Conservation (phyloP, 108 stramenopile genomes). For the Skeletonema potamos region DNA sequence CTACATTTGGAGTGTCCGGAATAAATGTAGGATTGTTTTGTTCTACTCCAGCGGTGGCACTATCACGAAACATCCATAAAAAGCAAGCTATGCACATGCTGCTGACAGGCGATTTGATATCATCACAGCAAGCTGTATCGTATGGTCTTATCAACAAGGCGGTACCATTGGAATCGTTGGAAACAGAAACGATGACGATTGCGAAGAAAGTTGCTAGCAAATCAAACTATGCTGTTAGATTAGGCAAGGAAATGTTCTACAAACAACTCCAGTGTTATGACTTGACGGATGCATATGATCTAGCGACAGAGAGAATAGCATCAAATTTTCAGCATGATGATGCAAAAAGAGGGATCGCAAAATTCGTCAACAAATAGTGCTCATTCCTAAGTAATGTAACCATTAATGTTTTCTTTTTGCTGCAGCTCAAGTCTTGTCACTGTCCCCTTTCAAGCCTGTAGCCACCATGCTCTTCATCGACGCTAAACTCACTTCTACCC, state of each 20-base stretch:
- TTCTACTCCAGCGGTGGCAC: conserved; percentile 71
- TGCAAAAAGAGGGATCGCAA: conserved; percentile 53
- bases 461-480: conserved; percentile 43
- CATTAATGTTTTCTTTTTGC: no score
- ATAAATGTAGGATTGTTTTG: conserved; percentile 78
- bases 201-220: conserved; percentile 53
- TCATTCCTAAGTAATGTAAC: not conserved
- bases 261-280: conserved; percentile 44
- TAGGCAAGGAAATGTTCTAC: conserved; percentile 64
- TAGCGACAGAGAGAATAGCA: conserved; percentile 59
- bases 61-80: conserved; percentile 46
- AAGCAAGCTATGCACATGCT: conserved; percentile 85
- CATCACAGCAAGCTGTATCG: conserved; percentile 54
- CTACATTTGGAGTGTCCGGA: conserved; percentile 71
- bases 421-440: no score
- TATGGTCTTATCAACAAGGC: conserved; percentile 57
- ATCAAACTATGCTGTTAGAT: conserved; percentile 47
- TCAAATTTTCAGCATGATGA: conserved; percentile 57
- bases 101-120: conserved; percentile 64
- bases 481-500: conserved; percentile 41
- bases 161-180: conserved; percentile 23
- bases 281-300: conserved; percentile 56
- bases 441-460: conserved; percentile 41
- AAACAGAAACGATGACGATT: conserved; percentile 32
- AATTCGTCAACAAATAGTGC: conserved; percentile 55